Evolutionary conservation across 2,329 filamentous ascomycete species (phyloP).

Genomic region (Pseudocercospora pini-densiflorae): DNA sequence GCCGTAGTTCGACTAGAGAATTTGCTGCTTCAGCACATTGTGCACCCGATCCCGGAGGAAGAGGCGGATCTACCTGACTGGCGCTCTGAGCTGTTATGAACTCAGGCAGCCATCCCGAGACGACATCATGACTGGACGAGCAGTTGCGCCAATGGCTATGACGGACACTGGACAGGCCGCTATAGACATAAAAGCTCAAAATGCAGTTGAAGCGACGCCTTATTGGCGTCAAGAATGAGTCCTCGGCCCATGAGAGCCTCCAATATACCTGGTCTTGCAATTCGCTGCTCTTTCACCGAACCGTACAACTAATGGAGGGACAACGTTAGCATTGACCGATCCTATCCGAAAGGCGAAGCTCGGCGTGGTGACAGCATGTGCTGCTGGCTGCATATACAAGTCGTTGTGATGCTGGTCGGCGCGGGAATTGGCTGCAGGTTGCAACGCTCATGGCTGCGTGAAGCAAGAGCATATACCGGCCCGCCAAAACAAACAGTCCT

Average conservation of each 20-base stretch:
- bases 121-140: background rate
- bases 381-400: background rate
- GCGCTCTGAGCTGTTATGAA: background rate
- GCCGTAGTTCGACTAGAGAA: constrained; percentile 31
- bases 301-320: background rate
- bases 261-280: background rate
- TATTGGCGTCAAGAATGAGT: background rate
- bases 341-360: background rate
- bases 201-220: background rate
- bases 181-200: background rate
- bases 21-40: background rate
- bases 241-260: background rate
- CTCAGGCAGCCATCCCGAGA: background rate
- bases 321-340: background rate
- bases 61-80: background rate
- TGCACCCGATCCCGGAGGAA: background rate
- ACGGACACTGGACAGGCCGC: background rate
- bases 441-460: background rate
- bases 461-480: background rate
- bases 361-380: background rate
- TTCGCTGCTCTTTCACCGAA: background rate
- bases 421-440: background rate
- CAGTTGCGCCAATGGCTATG: background rate
- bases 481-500: background rate
- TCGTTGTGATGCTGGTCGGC: background rate